Conservation (phyloP, 768 basidiomycete genomes). For the Tricholoma furcatifolium region DNA sequence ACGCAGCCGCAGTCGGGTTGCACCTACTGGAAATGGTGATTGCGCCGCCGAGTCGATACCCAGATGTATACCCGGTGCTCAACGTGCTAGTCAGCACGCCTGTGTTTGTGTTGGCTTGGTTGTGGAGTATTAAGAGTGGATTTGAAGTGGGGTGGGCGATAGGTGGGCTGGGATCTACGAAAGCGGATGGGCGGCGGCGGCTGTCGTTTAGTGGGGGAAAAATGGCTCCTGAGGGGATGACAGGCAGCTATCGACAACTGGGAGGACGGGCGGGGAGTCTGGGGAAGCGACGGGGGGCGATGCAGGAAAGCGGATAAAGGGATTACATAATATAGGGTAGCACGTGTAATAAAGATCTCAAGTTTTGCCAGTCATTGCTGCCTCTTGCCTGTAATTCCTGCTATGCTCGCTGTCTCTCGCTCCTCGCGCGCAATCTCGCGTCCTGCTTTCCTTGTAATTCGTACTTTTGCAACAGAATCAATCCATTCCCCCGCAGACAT, state of each 20-base stretch:
- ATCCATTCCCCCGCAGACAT: slow-evolving; percentile 31
- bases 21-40: slow-evolving; percentile 66
- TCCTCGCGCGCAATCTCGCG: slow-evolving; percentile 10
- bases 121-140: slow-evolving; percentile 85
- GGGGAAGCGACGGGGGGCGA: slow-evolving; percentile 4
- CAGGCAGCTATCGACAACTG: slow-evolving; percentile 16
- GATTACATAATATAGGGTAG: slow-evolving; percentile 1
- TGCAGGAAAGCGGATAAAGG: slow-evolving; percentile 4
- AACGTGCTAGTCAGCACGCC: slow-evolving; percentile 82
- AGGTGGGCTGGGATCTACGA: slow-evolving; percentile 42
- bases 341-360: too few relatives aligned
- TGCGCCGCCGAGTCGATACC: slow-evolving; percentile 71
- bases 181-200: slow-evolving; percentile 7
- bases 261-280: slow-evolving; percentile 25
- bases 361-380: too few relatives aligned
- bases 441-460: slow-evolving; percentile 29
- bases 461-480: slow-evolving; percentile 45
- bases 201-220: slow-evolving; percentile 6
- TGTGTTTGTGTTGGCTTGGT: slow-evolving; percentile 80
- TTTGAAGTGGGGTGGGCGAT: slow-evolving; percentile 82
- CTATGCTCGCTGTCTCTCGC: not conserved
- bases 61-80: slow-evolving; percentile 81
- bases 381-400: too few relatives aligned
- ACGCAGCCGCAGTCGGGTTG: slow-evolving; percentile 50
- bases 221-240: not conserved